Conservation (phyloP, 768 basidiomycete genomes). For the Polyporus arcularius region DNA sequence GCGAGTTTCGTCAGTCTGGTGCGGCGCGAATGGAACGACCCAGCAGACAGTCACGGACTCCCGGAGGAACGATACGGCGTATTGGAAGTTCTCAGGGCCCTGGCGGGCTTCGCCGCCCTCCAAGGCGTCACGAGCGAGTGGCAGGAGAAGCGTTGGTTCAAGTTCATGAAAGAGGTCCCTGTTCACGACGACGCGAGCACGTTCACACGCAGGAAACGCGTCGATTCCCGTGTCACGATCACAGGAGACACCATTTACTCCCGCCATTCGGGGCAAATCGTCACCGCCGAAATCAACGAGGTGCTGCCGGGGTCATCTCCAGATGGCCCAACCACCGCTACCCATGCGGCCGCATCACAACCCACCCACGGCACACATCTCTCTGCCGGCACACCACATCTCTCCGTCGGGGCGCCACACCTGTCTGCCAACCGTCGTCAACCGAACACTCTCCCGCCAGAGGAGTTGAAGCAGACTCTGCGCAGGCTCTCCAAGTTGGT, state of each 20-base stretch:
- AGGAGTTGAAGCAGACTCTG: slow-evolving; percentile 67
- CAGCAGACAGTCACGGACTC: slow-evolving; percentile 49
- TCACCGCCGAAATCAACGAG: slow-evolving; percentile 81
- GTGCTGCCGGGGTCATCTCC: slow-evolving; percentile 22
- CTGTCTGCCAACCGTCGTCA: neutral
- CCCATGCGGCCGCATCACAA: neutral
- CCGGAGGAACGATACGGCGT: slow-evolving; percentile 65
- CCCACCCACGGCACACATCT: neutral
- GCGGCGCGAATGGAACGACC: slow-evolving; percentile 72
- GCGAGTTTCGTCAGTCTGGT: slow-evolving; percentile 80
- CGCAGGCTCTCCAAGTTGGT: slow-evolving; percentile 82
- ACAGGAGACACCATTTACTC: slow-evolving; percentile 74
- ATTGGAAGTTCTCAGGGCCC: slow-evolving; percentile 64
- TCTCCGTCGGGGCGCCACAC: neutral
- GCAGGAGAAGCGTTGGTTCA: slow-evolving; percentile 73
- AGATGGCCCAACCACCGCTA: neutral
- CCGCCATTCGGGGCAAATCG: slow-evolving; percentile 67
- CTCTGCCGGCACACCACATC: neutral
- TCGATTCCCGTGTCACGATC: slow-evolving; percentile 63
- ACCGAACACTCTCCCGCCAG: slow-evolving; percentile 31
- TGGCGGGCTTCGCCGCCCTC: slow-evolving; percentile 79
- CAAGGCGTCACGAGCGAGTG: slow-evolving; percentile 82
- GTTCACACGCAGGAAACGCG: slow-evolving; percentile 7
- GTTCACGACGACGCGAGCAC: slow-evolving; percentile 44
- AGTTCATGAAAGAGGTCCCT: slow-evolving; percentile 64